phyloP scores from a whole-genome alignment of 345 rosid genomes.

The Moringa oleifera region DNA sequence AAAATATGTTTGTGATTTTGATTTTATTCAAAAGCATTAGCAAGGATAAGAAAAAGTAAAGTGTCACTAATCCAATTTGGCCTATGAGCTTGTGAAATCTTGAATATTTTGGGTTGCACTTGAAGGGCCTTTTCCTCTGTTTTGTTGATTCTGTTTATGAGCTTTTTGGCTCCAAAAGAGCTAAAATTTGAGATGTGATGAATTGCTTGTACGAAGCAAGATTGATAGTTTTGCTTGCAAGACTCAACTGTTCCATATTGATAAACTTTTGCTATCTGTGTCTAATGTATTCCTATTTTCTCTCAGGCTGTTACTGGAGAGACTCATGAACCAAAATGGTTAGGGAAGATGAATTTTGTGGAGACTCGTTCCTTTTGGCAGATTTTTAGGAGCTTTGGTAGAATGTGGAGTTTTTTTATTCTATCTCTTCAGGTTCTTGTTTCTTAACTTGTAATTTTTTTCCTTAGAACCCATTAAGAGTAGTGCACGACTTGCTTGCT shows the following conservation, averaged over 20 bases:
- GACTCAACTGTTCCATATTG: conserved; percentile 1
- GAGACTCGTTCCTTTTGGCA: conserved; percentile 98
- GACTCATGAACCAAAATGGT: conserved; percentile 48
- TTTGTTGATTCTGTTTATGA: neutral
- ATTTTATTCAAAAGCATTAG: no score
- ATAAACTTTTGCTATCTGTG: neutral
- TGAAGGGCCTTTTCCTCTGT: neutral
- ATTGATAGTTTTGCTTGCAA: neutral
- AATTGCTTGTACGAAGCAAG: neutral
- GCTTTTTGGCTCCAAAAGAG: neutral
- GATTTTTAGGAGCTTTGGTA: conserved; percentile 90
- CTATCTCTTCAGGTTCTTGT: conserved; percentile 77
- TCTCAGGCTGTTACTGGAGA: conserved; percentile 45
- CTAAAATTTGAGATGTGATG: neutral
- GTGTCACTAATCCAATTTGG: no score
- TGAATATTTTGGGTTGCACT: neutral
- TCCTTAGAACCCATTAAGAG: neutral
- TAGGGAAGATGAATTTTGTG: conserved; percentile 87
- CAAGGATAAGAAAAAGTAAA: neutral
- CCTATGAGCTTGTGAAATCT: no score
- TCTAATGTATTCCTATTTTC: conserved; percentile 10
- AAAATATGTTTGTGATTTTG: no score
- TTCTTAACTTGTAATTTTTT: conserved; percentile 16
- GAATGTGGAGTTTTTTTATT: conserved; percentile 95
- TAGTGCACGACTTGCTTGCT: conserved; percentile 7